Conservation (phyloP, 1,284 basidiomycete genomes). For the Polyporus tsugae region DNA sequence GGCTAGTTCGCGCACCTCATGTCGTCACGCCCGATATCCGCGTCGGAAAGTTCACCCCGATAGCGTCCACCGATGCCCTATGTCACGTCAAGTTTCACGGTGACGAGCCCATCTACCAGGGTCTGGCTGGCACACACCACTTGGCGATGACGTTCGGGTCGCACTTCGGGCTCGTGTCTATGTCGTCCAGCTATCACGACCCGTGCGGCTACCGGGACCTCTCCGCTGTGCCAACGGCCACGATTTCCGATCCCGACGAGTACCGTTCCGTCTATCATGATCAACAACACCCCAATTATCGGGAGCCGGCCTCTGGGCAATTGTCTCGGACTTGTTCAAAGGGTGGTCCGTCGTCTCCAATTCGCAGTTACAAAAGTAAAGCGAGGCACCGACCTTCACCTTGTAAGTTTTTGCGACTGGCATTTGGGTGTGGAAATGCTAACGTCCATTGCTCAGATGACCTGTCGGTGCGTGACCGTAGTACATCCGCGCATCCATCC, state of each 20-base stretch:
- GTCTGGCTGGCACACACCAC: not conserved
- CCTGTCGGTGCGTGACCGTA: not conserved
- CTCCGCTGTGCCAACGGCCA: not conserved
- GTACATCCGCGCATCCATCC: not conserved
- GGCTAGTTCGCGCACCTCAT: not conserved
- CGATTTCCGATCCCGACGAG: not conserved
- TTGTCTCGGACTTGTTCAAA: not conserved
- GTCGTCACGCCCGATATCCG: not conserved
- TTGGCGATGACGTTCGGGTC: not conserved
- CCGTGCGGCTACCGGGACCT: not conserved
- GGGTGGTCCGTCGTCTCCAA: not conserved
- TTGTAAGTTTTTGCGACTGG: not conserved
- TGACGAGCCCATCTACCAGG: not conserved
- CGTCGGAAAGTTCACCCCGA: not conserved
- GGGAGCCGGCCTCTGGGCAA: no score
- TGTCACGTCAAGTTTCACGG: not conserved
- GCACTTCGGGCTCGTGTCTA: not conserved
- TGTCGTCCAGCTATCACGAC: not conserved
- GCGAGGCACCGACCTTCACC: not conserved
- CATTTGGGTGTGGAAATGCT: not conserved
- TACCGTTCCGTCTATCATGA: not conserved
- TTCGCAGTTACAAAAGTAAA: not conserved
- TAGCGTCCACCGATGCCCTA: no score
- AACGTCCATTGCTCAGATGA: not conserved
- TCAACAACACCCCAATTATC: not conserved